These are phyloP conservation scores for Monosporascus sp. DNA, from an alignment of 2,329 filamentous ascomycete species.

Conservation along the genomic window DNA sequence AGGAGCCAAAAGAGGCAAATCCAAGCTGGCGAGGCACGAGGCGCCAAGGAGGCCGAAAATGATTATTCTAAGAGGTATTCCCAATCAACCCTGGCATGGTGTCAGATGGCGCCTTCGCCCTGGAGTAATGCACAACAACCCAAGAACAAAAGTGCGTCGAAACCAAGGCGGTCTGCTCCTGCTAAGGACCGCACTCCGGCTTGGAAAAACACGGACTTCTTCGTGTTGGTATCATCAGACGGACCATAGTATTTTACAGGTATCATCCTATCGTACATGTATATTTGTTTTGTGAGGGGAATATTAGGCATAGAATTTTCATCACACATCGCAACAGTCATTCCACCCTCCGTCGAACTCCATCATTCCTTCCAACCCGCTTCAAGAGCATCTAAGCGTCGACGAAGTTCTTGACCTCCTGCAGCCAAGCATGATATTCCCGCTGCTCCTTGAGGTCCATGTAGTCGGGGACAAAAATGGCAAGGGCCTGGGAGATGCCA, in stretches of 20 bases:
- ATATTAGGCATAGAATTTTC: neutral
- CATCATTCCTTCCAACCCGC: constrained; percentile 1
- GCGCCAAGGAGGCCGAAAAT: no score
- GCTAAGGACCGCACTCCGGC: neutral
- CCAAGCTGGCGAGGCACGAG: no score
- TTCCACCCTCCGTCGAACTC: constrained; percentile 1
- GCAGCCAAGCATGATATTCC: constrained; percentile 90
- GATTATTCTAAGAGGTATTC: no score
- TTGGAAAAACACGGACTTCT: neutral
- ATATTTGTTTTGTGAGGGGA: neutral
- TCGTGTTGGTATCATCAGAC: neutral
- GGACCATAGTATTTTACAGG: neutral
- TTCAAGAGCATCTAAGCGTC: constrained; percentile 50
- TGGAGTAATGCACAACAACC: no score
- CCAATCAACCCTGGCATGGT: no score
- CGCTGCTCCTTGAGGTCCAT: constrained; percentile 98
- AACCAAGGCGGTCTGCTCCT: neutral
- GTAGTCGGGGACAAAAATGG: constrained; percentile 90
- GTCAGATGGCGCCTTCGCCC: no score
- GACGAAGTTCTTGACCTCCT: constrained; percentile 80
- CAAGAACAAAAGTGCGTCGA: no score
- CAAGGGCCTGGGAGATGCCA: constrained; percentile 80
- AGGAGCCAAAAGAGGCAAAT: no score
- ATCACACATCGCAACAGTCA: constrained; percentile 7
- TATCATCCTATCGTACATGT: neutral